phyloP scores from a whole-genome alignment of 306 rosid species.

The Dryas drummondii region DNA sequence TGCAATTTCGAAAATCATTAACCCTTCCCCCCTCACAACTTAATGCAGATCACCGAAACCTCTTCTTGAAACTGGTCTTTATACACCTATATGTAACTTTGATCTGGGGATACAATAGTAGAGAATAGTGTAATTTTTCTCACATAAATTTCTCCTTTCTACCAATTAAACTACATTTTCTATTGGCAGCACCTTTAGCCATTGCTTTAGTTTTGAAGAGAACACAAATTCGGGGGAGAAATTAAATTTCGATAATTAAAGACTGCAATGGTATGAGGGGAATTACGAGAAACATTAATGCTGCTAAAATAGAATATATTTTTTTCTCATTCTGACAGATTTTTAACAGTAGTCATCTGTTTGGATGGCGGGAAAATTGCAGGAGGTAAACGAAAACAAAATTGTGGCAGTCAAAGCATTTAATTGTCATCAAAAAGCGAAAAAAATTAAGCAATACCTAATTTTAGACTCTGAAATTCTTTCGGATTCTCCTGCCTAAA shows the following conservation, averaged over 20 bases:
- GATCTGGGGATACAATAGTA: too few relatives aligned
- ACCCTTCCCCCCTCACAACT: background rate
- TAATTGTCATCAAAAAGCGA: background rate
- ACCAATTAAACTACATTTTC: background rate
- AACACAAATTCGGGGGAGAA: too few relatives aligned
- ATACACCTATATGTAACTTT: background rate
- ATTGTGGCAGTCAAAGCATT: too few relatives aligned
- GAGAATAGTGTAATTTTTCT: background rate
- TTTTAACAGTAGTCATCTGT: background rate
- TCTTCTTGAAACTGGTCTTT: background rate
- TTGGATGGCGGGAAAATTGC: too few relatives aligned
- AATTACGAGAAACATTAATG: background rate
- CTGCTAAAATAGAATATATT: background rate
- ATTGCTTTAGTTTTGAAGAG: background rate
- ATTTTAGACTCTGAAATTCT: too few relatives aligned
- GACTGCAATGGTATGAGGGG: too few relatives aligned
- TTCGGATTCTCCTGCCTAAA: too few relatives aligned
- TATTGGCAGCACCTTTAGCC: background rate
- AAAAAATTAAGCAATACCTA: too few relatives aligned
- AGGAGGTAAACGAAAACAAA: too few relatives aligned
- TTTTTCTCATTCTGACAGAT: background rate
- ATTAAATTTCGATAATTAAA: too few relatives aligned
- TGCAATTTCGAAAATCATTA: background rate
- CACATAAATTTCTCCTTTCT: background rate
- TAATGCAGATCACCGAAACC: background rate